A percentile compares a stretch with the other conserved stretches of the same genome.
Conservation (phyloP, 2,329 filamentous ascomycete species). For the Onygena corvina region DNA sequence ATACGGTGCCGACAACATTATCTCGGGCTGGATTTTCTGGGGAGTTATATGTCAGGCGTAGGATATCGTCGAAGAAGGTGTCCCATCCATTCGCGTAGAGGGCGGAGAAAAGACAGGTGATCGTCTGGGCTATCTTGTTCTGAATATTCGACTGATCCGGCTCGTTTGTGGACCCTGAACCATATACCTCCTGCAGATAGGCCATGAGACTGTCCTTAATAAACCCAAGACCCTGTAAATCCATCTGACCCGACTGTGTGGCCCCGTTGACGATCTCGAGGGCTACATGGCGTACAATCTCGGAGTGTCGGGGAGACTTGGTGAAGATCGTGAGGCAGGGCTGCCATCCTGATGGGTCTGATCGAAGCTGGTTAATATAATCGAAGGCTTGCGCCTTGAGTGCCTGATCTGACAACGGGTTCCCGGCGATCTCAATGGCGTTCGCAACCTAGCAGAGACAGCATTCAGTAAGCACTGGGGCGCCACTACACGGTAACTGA, state of each 20-base stretch:
- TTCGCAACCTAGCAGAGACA: slow-evolving; percentile 60
- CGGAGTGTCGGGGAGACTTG: slow-evolving; percentile 59
- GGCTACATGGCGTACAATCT: slow-evolving; percentile 77
- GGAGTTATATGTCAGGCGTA: slow-evolving; percentile 56
- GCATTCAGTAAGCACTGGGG: background rate
- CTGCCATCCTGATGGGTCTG: slow-evolving; percentile 79
- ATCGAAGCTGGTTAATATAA: slow-evolving; percentile 57
- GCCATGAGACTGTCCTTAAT: slow-evolving; percentile 71
- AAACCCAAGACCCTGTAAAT: slow-evolving; percentile 57
- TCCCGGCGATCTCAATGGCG: slow-evolving; percentile 88
- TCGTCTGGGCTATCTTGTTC: slow-evolving; percentile 92
- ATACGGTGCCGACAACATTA: slow-evolving; percentile 62
- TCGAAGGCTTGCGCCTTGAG: slow-evolving; percentile 64
- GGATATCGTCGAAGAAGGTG: slow-evolving; percentile 80
- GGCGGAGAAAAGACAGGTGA: slow-evolving; percentile 84
- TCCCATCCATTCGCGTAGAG: slow-evolving; percentile 81
- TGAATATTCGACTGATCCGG: slow-evolving; percentile 68
- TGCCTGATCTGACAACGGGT: slow-evolving; percentile 60
- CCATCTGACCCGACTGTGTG: slow-evolving; percentile 65
- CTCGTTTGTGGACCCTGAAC: slow-evolving; percentile 39
- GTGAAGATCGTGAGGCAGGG: slow-evolving; percentile 78
- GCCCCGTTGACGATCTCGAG: slow-evolving; percentile 91
- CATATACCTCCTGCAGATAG: slow-evolving; percentile 69
- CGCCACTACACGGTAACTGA: slow-evolving; percentile 17
- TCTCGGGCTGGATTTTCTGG: slow-evolving; percentile 47